Base-by-base conservation (phyloP, 495 filamentous ascomycete genomes). In the Bombardia bombarda region DNA sequence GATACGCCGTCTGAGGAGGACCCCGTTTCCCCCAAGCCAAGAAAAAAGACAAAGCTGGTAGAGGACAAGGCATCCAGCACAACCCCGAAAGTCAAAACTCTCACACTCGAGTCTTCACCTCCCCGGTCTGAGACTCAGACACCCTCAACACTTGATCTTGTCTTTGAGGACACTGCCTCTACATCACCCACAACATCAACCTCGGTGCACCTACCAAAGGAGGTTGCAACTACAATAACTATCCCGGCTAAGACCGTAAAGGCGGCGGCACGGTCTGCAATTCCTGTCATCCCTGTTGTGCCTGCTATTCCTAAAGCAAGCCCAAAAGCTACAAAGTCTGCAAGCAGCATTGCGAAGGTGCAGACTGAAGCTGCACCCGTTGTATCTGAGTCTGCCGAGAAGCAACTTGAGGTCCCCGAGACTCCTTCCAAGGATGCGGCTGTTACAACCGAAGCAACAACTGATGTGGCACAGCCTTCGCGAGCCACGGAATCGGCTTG, bases 111-210 rank as follows among this genome's bases (percentile, higher is more conserved):
- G n/a, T n/a, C n/a, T n/a, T n/a, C n/a, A n/a, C n/a, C 49, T 8
- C 14, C 52, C 8, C 75, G 79, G 25, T 68, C 79, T 6, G 83
- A 86, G 47, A 84, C 82, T 6, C 83, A 86, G 47, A 84, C 82
- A 0, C 78, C 82, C 13, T 77, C 77, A 1, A 81, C 82, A 7
- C 82, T 79, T 24, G 73, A 81, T 33, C 77, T 74, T 35, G 73
- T 76, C 7, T 86, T 82, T 7, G 83, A 87, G 55, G 62, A 65
- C 33, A 66, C 80, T 45, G 77, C 75, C 0, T 64, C 67, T 10
- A 86, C 82, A 1, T 79, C 84, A 23, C 81, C 83, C 4, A 84
- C 86, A 3, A 84, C 82, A 0, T 82, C 85, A 14, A 82, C 78
- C 8, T 82, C 84, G 0, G 60, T 60, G 32, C 66, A 76, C 64